phyloP scores from a whole-genome alignment of 306 rosid genomes.

The Luffa acutangula region DNA sequence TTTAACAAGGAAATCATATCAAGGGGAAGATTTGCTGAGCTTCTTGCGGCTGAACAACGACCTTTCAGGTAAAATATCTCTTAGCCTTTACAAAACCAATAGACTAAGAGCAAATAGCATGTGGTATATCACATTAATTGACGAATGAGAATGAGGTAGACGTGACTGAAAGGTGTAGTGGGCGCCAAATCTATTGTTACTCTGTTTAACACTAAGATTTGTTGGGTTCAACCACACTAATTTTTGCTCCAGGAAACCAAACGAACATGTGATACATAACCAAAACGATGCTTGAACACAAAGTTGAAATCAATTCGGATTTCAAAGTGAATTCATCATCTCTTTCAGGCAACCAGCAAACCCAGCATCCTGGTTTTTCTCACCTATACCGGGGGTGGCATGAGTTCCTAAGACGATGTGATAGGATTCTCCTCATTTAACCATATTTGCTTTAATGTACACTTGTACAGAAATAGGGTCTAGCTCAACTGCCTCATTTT shows the following conservation, averaged over 20 bases:
- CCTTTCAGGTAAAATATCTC: conserved; percentile 49
- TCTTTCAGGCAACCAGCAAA: background rate
- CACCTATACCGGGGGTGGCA: background rate
- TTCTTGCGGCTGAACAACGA: conserved; percentile 84
- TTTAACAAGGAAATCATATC: conserved; percentile 88
- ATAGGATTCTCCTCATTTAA: background rate
- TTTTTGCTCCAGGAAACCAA: background rate
- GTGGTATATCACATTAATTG: background rate
- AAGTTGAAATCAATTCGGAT: background rate
- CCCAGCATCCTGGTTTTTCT: background rate
- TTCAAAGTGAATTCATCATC: background rate
- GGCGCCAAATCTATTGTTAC: background rate
- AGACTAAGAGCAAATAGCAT: background rate
- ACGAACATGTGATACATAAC: background rate
- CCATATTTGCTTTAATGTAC: background rate
- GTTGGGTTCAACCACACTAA: background rate
- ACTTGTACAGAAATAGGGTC: background rate
- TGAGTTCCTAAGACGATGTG: background rate
- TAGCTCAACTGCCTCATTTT: background rate
- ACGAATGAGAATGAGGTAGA: background rate
- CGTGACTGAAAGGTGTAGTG: background rate
- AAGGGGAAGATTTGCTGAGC: conserved; percentile 84
- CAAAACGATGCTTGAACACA: background rate
- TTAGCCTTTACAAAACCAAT: background rate
- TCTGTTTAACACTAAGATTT: background rate